A percentile compares a stretch with the other conserved stretches of the same genome.
phyloP scores from a whole-genome alignment of 768 basidiomycete genomes.

The Dioszegia crocea region DNA sequence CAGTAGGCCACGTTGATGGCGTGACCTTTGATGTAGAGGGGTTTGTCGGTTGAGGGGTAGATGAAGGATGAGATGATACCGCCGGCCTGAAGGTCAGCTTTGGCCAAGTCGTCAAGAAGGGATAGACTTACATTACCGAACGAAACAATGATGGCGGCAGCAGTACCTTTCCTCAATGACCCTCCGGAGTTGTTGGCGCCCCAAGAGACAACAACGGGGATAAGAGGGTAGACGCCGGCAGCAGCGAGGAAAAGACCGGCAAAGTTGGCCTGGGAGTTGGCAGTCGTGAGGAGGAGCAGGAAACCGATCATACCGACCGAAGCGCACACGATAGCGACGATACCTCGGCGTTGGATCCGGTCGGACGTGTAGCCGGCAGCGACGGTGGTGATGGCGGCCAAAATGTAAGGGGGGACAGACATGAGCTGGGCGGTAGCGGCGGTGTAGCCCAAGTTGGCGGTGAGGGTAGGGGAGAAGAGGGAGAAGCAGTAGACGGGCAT shows the following conservation, averaged over 20 bases:
- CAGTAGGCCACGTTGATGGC: constrained; percentile 33
- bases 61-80: constrained; percentile 29
- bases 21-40: constrained; percentile 33
- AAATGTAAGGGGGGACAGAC: constrained; percentile 22
- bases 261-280: constrained; percentile 25
- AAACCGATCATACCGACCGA: constrained; percentile 27
- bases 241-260: constrained; percentile 32
- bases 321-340: constrained; percentile 23
- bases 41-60: constrained; percentile 26
- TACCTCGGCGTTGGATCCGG: constrained; percentile 25
- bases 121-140: constrained; percentile 18
- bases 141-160: constrained; percentile 31
- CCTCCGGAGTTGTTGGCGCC: constrained; percentile 35
- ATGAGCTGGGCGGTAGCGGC: constrained; percentile 33
- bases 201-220: constrained; percentile 34
- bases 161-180: constrained; percentile 29
- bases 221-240: constrained; percentile 29
- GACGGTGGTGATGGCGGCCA: constrained; percentile 26
- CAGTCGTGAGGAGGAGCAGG: constrained; percentile 18
- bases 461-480: constrained; percentile 31
- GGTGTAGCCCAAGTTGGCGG: constrained; percentile 33
- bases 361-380: constrained; percentile 28
- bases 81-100: constrained; percentile 10
- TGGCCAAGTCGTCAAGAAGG: background rate
- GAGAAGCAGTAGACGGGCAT: constrained; percentile 34